Conservation (phyloP, 106 monocot species). For the Dendrobium catenatum region DNA sequence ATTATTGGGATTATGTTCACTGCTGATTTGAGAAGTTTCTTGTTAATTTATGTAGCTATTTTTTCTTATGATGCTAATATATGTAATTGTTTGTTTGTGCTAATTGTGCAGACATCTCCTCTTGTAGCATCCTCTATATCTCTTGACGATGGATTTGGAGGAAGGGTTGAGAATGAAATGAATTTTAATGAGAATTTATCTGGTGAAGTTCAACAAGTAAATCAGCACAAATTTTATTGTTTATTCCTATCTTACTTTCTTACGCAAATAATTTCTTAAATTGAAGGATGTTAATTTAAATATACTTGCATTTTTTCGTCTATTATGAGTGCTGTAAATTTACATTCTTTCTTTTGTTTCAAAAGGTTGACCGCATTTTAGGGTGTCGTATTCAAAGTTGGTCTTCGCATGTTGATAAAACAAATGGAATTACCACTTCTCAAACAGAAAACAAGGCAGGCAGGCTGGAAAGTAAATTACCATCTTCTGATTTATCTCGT, state of each 20-base stretch:
- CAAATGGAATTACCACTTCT: conserved; percentile 7
- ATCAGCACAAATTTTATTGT: background rate
- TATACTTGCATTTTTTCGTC: background rate
- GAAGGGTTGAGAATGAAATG: conserved; percentile 12
- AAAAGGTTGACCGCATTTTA: conserved; percentile 84
- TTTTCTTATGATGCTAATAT: background rate
- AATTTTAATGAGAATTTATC: conserved; percentile 12
- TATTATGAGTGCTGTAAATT: background rate
- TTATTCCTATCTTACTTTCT: background rate
- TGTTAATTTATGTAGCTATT: background rate
- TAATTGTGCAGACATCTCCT: conserved; percentile 22
- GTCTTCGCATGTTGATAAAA: conserved; percentile 2
- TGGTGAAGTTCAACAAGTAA: conserved; percentile 54
- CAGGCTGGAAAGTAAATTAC: background rate
- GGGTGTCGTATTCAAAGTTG: conserved; percentile 61
- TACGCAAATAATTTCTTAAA: background rate
- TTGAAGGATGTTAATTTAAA: background rate
- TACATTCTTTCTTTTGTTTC: conserved; percentile 7
- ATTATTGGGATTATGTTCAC: background rate
- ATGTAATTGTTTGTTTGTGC: conserved; percentile 5
- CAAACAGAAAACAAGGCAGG: conserved; percentile 1
- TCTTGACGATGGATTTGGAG: conserved; percentile 29
- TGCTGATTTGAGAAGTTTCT: conserved; percentile 1
- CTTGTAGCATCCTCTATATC: conserved; percentile 11
- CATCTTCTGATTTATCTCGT: background rate